A percentile compares a stretch with the other conserved stretches of the same genome.
Conservation (phyloP, 352 stramenopile genomes). For the Phytophthora syringae region DNA sequence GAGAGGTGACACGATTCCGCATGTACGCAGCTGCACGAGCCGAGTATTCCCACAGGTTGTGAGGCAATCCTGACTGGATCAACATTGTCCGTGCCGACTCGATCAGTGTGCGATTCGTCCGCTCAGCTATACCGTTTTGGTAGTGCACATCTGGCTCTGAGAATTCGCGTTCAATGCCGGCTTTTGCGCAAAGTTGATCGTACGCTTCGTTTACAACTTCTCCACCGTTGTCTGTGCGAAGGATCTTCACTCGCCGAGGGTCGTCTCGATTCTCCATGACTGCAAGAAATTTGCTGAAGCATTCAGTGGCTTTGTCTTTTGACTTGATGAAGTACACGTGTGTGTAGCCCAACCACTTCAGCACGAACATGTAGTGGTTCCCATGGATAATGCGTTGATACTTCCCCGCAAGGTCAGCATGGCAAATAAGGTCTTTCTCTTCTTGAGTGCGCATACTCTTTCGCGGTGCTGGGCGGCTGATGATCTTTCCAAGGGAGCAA, state of each 20-base stretch:
- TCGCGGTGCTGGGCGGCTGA: neutral
- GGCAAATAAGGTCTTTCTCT: constrained; percentile 10
- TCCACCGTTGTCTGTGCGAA: constrained; percentile 9
- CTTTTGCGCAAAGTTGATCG: neutral
- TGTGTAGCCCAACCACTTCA: constrained; percentile 9
- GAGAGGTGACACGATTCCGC: too few relatives aligned
- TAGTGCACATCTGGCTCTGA: constrained; percentile 12
- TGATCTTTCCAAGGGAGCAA: neutral
- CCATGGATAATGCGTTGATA: constrained; percentile 11
- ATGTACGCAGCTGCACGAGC: too few relatives aligned
- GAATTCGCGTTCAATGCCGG: neutral
- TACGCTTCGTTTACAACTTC: too few relatives aligned
- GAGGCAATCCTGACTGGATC: too few relatives aligned
- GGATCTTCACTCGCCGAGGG: neutral
- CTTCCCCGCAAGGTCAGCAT: constrained; percentile 6
- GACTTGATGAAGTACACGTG: constrained; percentile 12
- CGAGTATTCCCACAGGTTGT: too few relatives aligned
- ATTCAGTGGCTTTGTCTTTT: neutral
- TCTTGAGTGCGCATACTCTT: neutral
- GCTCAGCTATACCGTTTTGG: constrained; percentile 7
- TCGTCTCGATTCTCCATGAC: constrained; percentile 1
- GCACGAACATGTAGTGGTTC: neutral
- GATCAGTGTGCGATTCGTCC: neutral
- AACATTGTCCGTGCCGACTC: too few relatives aligned
- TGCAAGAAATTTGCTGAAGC: neutral